Evolutionary conservation across 495 filamentous ascomycete species (phyloP).

Genomic region (Penicillium antarcticum): DNA sequence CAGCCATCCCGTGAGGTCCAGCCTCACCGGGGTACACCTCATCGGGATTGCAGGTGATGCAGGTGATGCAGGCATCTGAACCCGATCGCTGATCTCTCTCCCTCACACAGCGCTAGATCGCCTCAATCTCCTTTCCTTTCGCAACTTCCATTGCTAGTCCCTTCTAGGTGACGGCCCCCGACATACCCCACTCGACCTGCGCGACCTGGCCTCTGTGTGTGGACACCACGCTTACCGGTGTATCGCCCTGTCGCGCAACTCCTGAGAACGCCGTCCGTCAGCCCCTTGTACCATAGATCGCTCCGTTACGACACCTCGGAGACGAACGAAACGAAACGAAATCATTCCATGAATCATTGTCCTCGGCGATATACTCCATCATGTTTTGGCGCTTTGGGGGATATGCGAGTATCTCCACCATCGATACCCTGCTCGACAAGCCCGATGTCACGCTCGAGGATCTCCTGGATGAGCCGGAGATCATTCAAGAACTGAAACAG

Average conservation of each 20-base stretch:
- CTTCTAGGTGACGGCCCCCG: neutral
- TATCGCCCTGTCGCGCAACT: conserved; percentile 18
- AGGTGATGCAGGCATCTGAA: conserved; percentile 19
- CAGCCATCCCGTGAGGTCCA: conserved; percentile 9
- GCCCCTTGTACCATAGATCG: conserved; percentile 29
- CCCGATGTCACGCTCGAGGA: conserved; percentile 93
- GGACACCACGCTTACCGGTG: conserved; percentile 14
- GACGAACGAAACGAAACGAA: conserved; percentile 21
- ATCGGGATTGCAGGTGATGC: conserved; percentile 22
- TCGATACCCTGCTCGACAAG: conserved; percentile 95
- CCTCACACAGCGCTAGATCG: conserved; percentile 32
- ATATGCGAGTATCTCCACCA: conserved; percentile 93
- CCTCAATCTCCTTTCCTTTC: conserved; percentile 17
- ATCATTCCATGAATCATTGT: conserved; percentile 40
- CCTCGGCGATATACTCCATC: conserved; percentile 50
- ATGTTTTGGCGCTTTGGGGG: conserved; percentile 99
- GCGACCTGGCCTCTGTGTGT: conserved; percentile 17
- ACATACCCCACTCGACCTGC: conserved; percentile 5
- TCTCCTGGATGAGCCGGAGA: conserved; percentile 88
- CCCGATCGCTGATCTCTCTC: conserved; percentile 25
- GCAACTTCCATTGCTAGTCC: neutral
- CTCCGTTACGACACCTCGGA: conserved; percentile 28
- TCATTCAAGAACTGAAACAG: conserved; percentile 96
- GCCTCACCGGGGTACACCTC: conserved; percentile 15
- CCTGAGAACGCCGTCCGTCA: conserved; percentile 6